Evolutionary conservation across 768 basidiomycete species (phyloP).

Genomic region (Rhodosporidiobolus sp.): DNA sequence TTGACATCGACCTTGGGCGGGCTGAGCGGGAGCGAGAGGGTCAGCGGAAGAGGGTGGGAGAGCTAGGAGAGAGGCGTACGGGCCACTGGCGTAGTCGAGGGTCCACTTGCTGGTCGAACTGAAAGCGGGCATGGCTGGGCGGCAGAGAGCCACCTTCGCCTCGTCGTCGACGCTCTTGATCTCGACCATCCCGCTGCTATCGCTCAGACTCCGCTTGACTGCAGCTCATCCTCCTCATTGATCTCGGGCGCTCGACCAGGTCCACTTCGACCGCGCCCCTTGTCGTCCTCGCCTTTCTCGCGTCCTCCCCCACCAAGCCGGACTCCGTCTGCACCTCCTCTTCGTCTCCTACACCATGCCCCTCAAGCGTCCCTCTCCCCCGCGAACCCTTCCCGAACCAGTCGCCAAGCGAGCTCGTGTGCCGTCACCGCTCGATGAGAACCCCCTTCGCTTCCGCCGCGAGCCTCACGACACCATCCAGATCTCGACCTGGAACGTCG

Average conservation of each 20-base stretch:
- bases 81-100: constrained; percentile 12
- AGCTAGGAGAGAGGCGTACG: background rate
- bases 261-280: too few species aligned
- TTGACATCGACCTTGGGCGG: background rate
- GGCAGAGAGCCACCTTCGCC: background rate
- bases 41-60: background rate
- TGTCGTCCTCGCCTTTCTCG: too few species aligned
- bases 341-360: background rate
- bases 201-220: too few species aligned
- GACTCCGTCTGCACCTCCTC: background rate
- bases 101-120: constrained; percentile 14
- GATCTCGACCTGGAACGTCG: constrained; percentile 75
- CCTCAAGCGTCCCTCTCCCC: background rate
- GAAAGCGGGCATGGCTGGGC: background rate
- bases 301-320: too few species aligned
- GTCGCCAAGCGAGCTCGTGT: background rate
- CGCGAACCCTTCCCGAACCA: background rate
- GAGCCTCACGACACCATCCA: constrained; percentile 54
- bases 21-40: background rate
- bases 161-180: too few species aligned
- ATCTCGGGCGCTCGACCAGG: too few species aligned
- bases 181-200: too few species aligned
- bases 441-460: constrained; percentile 12
- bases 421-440: background rate
- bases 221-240: too few species aligned